Percentiles rank a stretch among this genome's conserved stretches.
These are phyloP conservation scores for Pleurotus eryngii DNA, from an alignment of 768 basidiomycete species.

Conservation along the genomic window DNA sequence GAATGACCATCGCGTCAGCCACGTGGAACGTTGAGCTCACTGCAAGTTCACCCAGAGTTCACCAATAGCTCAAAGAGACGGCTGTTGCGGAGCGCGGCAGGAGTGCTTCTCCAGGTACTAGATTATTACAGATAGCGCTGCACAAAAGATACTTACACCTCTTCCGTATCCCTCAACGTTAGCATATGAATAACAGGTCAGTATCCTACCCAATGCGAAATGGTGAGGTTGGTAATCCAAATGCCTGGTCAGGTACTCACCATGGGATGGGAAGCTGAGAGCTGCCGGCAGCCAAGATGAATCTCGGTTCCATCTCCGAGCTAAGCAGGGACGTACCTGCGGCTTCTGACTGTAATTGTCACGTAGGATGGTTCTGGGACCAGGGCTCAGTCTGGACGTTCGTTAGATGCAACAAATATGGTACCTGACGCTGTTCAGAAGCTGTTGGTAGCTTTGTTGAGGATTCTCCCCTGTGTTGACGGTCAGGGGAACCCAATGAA, in stretches of 20 bases:
- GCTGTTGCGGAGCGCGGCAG: too few relatives aligned
- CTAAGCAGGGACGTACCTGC: constrained; percentile 40
- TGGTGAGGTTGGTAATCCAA: neutral
- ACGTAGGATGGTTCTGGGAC: constrained; percentile 41
- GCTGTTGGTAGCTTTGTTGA: constrained; percentile 49
- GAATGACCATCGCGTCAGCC: too few relatives aligned
- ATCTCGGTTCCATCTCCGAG: neutral
- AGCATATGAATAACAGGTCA: neutral
- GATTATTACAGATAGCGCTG: too few relatives aligned
- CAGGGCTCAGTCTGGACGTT: constrained; percentile 8
- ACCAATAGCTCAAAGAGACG: too few relatives aligned
- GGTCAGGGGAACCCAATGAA: too few relatives aligned
- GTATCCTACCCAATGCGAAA: neutral
- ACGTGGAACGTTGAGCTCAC: too few relatives aligned
- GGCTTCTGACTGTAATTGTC: constrained; percentile 56
- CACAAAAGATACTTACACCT: too few relatives aligned
- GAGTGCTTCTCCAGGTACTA: too few relatives aligned
- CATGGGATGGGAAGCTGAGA: neutral
- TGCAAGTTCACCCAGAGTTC: too few relatives aligned
- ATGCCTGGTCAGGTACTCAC: neutral
- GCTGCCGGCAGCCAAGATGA: neutral
- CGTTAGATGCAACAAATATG: neutral
- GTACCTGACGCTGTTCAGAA: constrained; percentile 28
- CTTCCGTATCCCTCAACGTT: neutral
- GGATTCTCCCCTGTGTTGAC: constrained; percentile 36